Evolutionary conservation across 441 rosid species (phyloP).

Genomic region (Croton laevigatus): DNA sequence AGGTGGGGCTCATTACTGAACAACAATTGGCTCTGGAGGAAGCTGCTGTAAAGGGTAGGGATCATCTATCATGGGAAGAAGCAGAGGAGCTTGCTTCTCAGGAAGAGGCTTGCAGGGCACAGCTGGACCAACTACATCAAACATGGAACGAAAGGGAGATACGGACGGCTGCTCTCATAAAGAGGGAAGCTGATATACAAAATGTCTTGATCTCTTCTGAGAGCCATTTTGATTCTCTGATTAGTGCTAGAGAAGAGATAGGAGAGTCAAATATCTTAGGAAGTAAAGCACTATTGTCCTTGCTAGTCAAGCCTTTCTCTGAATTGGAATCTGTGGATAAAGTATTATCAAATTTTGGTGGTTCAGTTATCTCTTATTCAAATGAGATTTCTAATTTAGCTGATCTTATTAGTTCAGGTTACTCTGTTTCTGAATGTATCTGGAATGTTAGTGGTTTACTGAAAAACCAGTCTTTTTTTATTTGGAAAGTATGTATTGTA

Average conservation of each 20-base stretch:
- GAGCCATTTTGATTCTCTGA: conserved; percentile 60
- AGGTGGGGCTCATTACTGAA: conserved; percentile 90
- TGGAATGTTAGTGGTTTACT: conserved; percentile 72
- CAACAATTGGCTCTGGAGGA: conserved; percentile 88
- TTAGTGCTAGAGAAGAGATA: conserved; percentile 53
- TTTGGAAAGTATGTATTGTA: conserved; percentile 84
- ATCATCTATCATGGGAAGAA: conserved; percentile 98
- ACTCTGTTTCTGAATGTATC: conserved; percentile 52
- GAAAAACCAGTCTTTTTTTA: conserved; percentile 70
- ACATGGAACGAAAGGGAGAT: conserved; percentile 88
- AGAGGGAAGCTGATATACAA: conserved; percentile 71
- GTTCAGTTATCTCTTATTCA: conserved; percentile 41
- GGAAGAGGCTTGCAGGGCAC: conserved; percentile 95
- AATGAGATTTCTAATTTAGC: conserved; percentile 49
- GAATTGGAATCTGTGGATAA: conserved; percentile 71
- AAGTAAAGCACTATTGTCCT: conserved; percentile 61
- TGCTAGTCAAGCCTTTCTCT: conserved; percentile 62
- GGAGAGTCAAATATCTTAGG: conserved; percentile 49
- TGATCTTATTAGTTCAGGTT: conserved; percentile 60
- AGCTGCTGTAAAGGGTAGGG: conserved; percentile 88
- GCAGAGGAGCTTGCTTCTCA: conserved; percentile 99
- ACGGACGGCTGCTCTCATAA: conserved; percentile 58
- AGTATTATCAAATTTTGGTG: conserved; percentile 46
- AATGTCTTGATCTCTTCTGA: conserved; percentile 59
- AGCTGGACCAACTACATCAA: conserved; percentile 83